phyloP scores from a whole-genome alignment of 2,329 filamentous ascomycete species.

The Knoxdaviesia proteae region DNA sequence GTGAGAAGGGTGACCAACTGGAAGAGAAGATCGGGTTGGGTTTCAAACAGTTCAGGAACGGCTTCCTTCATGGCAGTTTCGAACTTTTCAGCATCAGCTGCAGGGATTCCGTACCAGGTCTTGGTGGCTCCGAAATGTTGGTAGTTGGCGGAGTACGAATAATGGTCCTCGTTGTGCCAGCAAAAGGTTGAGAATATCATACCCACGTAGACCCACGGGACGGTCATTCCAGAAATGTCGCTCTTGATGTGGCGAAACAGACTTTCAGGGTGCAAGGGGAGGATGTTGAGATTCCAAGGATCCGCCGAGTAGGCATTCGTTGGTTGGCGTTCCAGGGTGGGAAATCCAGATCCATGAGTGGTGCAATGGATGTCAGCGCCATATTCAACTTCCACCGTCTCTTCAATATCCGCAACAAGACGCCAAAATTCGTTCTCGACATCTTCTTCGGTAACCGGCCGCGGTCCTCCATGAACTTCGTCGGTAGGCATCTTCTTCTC shows the following conservation, averaged over 20 bases:
- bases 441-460: conserved; percentile 78
- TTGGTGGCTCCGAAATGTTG: conserved; percentile 97
- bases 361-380: conserved; percentile 96
- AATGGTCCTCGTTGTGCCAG: conserved; percentile 98
- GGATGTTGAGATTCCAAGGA: conserved; percentile 86
- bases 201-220: conserved; percentile 95
- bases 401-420: conserved; percentile 78
- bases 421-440: conserved; percentile 95
- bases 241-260: conserved; percentile 95
- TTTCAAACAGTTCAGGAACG: conserved; percentile 90
- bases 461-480: conserved; percentile 57
- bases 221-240: conserved; percentile 97
- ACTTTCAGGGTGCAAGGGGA: conserved; percentile 78
- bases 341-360: conserved; percentile 91
- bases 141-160: conserved; percentile 93
- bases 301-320: conserved; percentile 72
- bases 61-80: conserved; percentile 89
- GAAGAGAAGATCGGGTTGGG: conserved; percentile 87
- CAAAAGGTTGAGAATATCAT: conserved; percentile 99
- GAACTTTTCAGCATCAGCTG: conserved; percentile 81
- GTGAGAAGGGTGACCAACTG: conserved; percentile 92
- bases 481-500: conserved; percentile 78
- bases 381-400: conserved; percentile 94
- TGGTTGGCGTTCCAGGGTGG: conserved; percentile 79
- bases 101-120: conserved; percentile 97